phyloP scores from a whole-genome alignment of 352 stramenopile genomes.

The Heterotrichella gracilis region DNA sequence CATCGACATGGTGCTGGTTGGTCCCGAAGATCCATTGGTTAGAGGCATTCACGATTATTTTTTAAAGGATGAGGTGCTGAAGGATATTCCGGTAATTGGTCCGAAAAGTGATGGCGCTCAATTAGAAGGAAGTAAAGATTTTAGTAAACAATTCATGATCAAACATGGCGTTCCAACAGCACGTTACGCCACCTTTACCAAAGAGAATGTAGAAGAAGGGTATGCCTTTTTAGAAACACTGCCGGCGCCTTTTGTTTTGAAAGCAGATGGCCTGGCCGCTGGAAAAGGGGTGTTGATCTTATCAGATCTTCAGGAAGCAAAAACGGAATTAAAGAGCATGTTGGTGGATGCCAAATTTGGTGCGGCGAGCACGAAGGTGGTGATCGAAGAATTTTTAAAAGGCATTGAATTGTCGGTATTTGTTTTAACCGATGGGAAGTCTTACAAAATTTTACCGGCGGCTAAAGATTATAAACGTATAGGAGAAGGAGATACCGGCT shows the following conservation, averaged over 20 bases:
- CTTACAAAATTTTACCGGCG: constrained; percentile 61
- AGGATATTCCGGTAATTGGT: constrained; percentile 69
- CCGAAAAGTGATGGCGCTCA: constrained; percentile 59
- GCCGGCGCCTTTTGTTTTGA: constrained; percentile 52
- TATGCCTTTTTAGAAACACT: constrained; percentile 28
- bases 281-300: constrained; percentile 94
- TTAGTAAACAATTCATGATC: constrained; percentile 94
- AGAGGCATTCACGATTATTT: constrained; percentile 28
- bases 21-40: constrained; percentile 76
- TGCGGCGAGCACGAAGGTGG: constrained; percentile 56
- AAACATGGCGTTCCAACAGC: constrained; percentile 80
- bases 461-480: constrained; percentile 97
- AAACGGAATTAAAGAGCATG: constrained; percentile 64
- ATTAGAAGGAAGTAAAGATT: constrained; percentile 88
- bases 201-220: constrained; percentile 41
- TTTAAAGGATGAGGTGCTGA: neutral
- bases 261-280: constrained; percentile 89
- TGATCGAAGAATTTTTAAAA: constrained; percentile 89
- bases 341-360: constrained; percentile 79
- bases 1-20: constrained; percentile 74
- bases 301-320: constrained; percentile 49
- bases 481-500: constrained; percentile 68
- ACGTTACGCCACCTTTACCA: constrained; percentile 77
- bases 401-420: constrained; percentile 77
- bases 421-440: constrained; percentile 79